A percentile compares a stretch with the other conserved stretches of the same genome.
Evolutionary conservation across 2,329 filamentous ascomycete species (phyloP).

Genomic region (Stagonosporopsis chrysanthemi): DNA sequence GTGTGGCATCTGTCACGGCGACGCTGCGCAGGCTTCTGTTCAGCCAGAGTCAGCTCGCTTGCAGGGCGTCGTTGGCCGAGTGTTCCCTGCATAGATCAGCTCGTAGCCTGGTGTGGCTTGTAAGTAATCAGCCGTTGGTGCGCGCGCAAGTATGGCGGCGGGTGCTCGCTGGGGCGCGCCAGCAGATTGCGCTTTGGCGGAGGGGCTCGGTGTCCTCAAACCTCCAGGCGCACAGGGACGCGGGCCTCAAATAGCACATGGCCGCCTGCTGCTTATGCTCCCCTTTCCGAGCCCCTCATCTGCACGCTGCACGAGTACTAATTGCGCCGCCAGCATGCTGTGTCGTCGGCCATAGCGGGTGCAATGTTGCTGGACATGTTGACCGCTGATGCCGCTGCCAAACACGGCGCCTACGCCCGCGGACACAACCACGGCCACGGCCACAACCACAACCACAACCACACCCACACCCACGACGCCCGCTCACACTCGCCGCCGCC

Average conservation of each 20-base stretch:
- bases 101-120: constrained; percentile 37
- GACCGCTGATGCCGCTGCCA: constrained; percentile 44
- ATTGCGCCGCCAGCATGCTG: constrained; percentile 31
- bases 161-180: constrained; percentile 14
- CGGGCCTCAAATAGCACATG: constrained; percentile 22
- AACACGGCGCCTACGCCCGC: constrained; percentile 31
- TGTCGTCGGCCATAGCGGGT: constrained; percentile 17
- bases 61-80: constrained; percentile 14
- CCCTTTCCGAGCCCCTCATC: constrained; percentile 12
- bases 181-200: constrained; percentile 20
- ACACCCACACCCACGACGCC: not conserved
- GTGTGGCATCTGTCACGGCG: too few species aligned
- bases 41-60: constrained; percentile 6
- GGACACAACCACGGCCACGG: not conserved
- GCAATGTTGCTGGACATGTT: constrained; percentile 51
- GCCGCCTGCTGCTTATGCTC: constrained; percentile 20
- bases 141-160: too few species aligned
- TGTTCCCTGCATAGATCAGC: constrained; percentile 27
- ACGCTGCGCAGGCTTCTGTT: not conserved
- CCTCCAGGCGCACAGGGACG: constrained; percentile 31
- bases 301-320: constrained; percentile 18
- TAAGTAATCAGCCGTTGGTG: too few species aligned
- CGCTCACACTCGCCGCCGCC: not conserved
- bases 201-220: constrained; percentile 26
- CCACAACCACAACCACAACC: too few species aligned